phyloP scores from a whole-genome alignment of 257 asterid species.

The Solanum lignicaule region DNA sequence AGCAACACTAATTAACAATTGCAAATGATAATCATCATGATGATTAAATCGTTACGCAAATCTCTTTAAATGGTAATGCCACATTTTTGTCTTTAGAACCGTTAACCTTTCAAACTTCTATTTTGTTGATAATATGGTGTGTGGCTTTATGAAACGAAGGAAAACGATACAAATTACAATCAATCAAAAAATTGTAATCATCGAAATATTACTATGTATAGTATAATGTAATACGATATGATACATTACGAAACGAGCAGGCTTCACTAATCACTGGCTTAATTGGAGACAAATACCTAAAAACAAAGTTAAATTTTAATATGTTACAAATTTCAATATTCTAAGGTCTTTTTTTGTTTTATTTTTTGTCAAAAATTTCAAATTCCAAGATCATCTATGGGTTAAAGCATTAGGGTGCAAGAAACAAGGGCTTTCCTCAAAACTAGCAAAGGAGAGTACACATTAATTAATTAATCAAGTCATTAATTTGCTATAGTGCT shows the following conservation, averaged over 20 bases:
- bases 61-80: neutral
- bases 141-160: neutral
- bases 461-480: neutral
- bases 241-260: neutral
- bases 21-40: neutral
- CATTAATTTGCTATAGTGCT: conserved; percentile 37
- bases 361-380: neutral
- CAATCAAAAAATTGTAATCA: neutral
- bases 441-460: conserved; percentile 15
- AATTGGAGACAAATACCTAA: neutral
- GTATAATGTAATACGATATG: fast-evolving
- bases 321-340: neutral
- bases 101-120: neutral
- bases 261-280: neutral
- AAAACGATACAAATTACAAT: neutral
- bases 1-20: neutral
- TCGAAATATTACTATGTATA: neutral
- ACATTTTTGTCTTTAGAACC: neutral
- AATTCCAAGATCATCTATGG: conserved; percentile 13
- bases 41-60: neutral
- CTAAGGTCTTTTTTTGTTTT: neutral
- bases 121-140: neutral
- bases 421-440: conserved; percentile 27
- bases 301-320: neutral
- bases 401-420: conserved; percentile 15